Evolutionary conservation across 1,284 basidiomycete species (phyloP).

Genomic region (Anthracocystis walkeri): DNA sequence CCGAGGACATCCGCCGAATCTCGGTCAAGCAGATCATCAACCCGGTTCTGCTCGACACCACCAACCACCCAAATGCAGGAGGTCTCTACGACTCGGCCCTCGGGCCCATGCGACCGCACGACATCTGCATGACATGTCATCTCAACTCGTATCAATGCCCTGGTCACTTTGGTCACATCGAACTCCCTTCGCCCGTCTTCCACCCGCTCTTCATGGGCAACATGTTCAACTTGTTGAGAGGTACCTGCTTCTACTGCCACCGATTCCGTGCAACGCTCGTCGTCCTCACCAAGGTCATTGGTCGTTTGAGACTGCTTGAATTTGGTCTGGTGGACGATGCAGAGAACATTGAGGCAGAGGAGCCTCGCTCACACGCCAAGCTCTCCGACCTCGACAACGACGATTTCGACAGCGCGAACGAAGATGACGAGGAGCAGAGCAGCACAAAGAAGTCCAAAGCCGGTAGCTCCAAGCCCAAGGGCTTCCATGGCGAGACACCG

Average conservation of each 20-base stretch:
- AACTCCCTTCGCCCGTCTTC: constrained; percentile 93
- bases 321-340: constrained; percentile 88
- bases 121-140: constrained; percentile 91
- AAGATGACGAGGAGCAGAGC: constrained; percentile 49
- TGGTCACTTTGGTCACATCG: constrained; percentile 99
- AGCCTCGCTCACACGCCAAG: constrained; percentile 31
- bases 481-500: constrained; percentile 67
- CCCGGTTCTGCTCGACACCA: constrained; percentile 90
- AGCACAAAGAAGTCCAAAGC: constrained; percentile 70
- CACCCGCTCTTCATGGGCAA: constrained; percentile 97
- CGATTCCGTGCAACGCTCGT: constrained; percentile 81
- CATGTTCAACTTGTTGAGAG: constrained; percentile 87
- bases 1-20: constrained; percentile 90
- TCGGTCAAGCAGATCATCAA: constrained; percentile 98
- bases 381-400: constrained; percentile 26
- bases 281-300: constrained; percentile 77
- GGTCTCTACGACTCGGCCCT: constrained; percentile 96
- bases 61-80: constrained; percentile 89
- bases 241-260: constrained; percentile 96
- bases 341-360: constrained; percentile 73
- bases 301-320: constrained; percentile 89
- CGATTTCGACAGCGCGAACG: constrained; percentile 47
- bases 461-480: constrained; percentile 28
- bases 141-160: constrained; percentile 93
- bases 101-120: constrained; percentile 77